Evolutionary conservation across 768 basidiomycete species (phyloP).

Genomic region (Termitomyces sp.): DNA sequence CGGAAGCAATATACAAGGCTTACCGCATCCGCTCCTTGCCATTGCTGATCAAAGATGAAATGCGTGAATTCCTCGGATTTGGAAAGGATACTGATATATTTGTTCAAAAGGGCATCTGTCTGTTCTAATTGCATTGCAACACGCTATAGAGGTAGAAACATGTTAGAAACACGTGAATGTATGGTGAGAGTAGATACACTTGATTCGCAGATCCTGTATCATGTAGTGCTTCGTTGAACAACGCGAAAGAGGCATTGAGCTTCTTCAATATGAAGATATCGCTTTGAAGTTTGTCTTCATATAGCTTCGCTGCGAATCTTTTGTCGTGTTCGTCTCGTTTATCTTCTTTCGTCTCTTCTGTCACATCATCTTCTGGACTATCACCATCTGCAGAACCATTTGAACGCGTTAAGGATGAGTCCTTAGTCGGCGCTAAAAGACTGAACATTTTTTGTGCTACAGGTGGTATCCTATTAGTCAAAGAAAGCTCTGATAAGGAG

Average conservation of each 20-base stretch:
- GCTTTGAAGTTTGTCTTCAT: slow-evolving; percentile 70
- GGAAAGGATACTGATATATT: slow-evolving; percentile 63
- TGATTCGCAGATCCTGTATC: slow-evolving; percentile 65
- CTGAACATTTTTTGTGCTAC: slow-evolving; percentile 10
- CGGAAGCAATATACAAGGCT: slow-evolving; percentile 17
- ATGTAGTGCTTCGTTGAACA: slow-evolving; percentile 62
- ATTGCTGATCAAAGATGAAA: slow-evolving; percentile 70
- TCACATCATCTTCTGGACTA: neutral
- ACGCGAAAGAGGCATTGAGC: slow-evolving; percentile 62
- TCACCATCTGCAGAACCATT: neutral
- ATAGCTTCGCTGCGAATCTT: slow-evolving; percentile 11
- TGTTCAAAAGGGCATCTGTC: slow-evolving; percentile 69
- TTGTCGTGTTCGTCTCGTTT: slow-evolving; percentile 17
- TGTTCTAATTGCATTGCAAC: slow-evolving; percentile 62
- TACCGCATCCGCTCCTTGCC: slow-evolving; percentile 70
- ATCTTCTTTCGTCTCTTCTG: slow-evolving; percentile 3
- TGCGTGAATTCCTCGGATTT: slow-evolving; percentile 65
- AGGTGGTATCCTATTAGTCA: slow-evolving; percentile 21
- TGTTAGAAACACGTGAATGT: neutral
- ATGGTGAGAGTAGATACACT: slow-evolving; percentile 30
- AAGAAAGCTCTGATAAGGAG: slow-evolving; percentile 31
- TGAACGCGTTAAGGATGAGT: slow-evolving; percentile 8
- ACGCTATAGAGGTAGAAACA: slow-evolving; percentile 32
- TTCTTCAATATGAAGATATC: slow-evolving; percentile 71
- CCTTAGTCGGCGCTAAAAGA: slow-evolving; percentile 10